Conservation (phyloP, 208 protist species). For the Crithidia expoeki region DNA sequence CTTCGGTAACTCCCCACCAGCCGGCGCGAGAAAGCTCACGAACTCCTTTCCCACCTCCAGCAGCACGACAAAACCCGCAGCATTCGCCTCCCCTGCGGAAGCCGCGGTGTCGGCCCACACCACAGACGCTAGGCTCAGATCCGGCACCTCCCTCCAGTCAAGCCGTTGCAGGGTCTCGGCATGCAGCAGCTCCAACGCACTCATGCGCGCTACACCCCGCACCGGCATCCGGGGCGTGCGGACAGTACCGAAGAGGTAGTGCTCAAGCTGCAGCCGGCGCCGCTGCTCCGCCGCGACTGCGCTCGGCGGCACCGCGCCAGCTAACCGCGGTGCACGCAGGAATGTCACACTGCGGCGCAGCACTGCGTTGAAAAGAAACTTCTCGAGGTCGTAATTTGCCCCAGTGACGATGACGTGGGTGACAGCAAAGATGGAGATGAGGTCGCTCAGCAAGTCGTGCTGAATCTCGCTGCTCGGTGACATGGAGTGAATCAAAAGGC, state of each 20-base stretch:
- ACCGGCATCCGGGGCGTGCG: constrained; percentile 57
- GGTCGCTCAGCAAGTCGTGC: constrained; percentile 65
- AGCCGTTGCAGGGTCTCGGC: constrained; percentile 61
- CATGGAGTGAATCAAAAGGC: constrained; percentile 83
- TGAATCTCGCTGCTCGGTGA: constrained; percentile 64
- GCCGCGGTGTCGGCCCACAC: constrained; percentile 70
- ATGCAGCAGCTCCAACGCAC: constrained; percentile 73
- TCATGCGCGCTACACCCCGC: constrained; percentile 58
- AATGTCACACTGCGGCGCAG: constrained; percentile 53
- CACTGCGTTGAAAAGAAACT: constrained; percentile 45
- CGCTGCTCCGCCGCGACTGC: constrained; percentile 24
- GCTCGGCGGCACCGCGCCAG: constrained; percentile 39
- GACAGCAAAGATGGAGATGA: constrained; percentile 75
- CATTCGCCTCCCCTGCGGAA: constrained; percentile 60
- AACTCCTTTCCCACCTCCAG: constrained; percentile 78
- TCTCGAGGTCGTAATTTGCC: constrained; percentile 58
- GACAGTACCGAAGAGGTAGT: constrained; percentile 76
- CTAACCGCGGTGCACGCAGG: constrained; percentile 48
- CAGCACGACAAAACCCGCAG: constrained; percentile 78
- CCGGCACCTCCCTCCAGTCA: constrained; percentile 52
- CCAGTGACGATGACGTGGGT: constrained; percentile 82
- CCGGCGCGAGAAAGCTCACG: constrained; percentile 78
- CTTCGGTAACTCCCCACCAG: constrained; percentile 64
- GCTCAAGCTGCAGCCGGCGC: constrained; percentile 49
- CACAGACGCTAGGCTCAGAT: constrained; percentile 64